Conservation (phyloP, 2,329 filamentous ascomycete species). For the Paecilomyces dactylethromorphus region DNA sequence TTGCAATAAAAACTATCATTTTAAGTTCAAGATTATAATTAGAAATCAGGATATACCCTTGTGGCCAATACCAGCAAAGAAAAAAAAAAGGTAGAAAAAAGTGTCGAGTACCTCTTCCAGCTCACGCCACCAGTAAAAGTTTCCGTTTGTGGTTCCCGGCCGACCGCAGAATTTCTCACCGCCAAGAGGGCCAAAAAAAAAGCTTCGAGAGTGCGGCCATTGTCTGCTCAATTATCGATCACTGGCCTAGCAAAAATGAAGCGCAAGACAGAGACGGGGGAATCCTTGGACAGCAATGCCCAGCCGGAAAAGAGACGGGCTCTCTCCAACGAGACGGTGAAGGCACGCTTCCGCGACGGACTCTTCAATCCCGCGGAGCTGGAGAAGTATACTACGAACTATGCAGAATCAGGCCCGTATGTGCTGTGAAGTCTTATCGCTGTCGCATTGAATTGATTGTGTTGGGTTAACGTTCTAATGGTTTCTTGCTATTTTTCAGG, state of each 20-base stretch:
- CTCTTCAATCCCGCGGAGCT: constrained; percentile 36
- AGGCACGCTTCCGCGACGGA: constrained; percentile 36
- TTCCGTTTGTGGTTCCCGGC: background rate
- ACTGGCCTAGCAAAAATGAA: constrained; percentile 28
- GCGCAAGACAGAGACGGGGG: constrained; percentile 33
- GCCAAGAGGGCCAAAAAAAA: background rate
- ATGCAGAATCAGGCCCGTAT: constrained; percentile 37
- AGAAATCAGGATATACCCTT: background rate
- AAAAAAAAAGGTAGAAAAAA: background rate
- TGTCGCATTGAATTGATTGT: background rate
- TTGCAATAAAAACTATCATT: background rate
- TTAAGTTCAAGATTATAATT: background rate
- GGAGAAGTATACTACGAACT: constrained; percentile 37
- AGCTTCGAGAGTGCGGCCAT: background rate
- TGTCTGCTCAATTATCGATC: background rate
- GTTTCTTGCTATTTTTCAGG: constrained; percentile 23
- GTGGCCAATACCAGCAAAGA: background rate
- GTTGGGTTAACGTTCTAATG: background rate
- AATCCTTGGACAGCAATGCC: constrained; percentile 22
- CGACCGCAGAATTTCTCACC: background rate
- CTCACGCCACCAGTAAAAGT: background rate
- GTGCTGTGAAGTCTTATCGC: constrained; percentile 9
- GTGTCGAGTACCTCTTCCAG: background rate
- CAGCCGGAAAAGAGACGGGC: constrained; percentile 33
- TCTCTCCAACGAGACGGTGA: constrained; percentile 31